Conservation (phyloP, 2,329 filamentous ascomycete genomes). For the Penicillium palitans region DNA sequence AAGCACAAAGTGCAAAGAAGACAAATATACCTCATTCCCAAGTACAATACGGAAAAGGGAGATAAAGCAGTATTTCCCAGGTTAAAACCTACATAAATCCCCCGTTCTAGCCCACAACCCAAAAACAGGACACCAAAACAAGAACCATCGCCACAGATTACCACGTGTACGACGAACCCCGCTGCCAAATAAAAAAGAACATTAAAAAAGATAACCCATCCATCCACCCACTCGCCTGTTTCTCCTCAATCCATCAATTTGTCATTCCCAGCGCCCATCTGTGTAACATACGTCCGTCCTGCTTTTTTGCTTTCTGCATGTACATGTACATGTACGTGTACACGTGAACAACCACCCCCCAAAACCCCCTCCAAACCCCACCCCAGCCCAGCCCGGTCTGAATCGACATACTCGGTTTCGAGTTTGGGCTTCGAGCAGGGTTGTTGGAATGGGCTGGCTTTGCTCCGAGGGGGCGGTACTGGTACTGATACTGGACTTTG, state of each 20-base stretch:
- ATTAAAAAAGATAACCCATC: too few relatives aligned
- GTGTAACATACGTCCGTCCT: neutral
- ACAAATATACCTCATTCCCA: neutral
- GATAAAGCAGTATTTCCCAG: too few relatives aligned
- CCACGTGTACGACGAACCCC: neutral
- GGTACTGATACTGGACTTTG: neutral
- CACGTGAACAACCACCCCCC: neutral
- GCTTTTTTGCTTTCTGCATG: neutral
- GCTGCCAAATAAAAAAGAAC: neutral
- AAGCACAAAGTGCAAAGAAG: too few relatives aligned
- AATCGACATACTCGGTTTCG: neutral
- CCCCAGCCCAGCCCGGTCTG: neutral
- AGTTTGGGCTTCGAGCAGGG: neutral
- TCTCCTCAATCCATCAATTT: neutral
- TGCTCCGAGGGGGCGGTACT: neutral
- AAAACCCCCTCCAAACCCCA: neutral
- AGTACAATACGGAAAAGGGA: too few relatives aligned
- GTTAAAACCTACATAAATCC: neutral
- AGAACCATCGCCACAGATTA: too few relatives aligned
- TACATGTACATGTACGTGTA: neutral
- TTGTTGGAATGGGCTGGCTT: neutral
- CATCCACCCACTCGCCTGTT: neutral
- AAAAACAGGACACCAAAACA: neutral
- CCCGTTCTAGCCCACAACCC: neutral
- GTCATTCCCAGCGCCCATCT: neutral